Evolutionary conservation across 306 rosid genomes (phyloP), one percentile per base, ranked within the genome.

Genomic region (Senna tora): DNA sequence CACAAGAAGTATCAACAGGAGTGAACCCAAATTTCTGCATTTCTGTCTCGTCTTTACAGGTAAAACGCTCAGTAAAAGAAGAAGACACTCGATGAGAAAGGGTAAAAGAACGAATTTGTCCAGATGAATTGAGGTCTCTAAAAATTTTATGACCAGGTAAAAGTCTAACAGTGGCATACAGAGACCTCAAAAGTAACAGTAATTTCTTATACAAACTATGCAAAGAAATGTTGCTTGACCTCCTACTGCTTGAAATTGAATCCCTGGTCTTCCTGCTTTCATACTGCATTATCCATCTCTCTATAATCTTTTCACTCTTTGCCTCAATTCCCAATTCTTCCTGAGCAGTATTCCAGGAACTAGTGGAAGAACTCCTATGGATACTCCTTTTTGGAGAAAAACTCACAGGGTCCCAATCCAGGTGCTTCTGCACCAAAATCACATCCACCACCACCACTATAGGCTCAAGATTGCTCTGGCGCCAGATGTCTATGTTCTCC

Each of bases 241-340:
- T 89, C 78, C 89, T 89, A 72, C 69, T 81, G 11, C 85, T 72
- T 3, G 90, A 82, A 82, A 57, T 72, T 53, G 74, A 73, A 73
- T 87, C 88, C 78, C 81, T 85, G 20, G 65, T 69, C 70, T 79
- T 91, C 74, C 84, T 73, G 67, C 74, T 82, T 68, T 93, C 96
- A 72, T 86, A 91, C 65, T 80, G 92, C 76, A 93, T 43, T 17
- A 89, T 77, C 98, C 97, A 93, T 76, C 96, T 86, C 87, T 93
- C 98, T 25, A 93, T 60, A 77, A 90, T 84, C 87, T 71, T 90
- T 52, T 86, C 97, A 45, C 84, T 84, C 81, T 75, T 85, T 42
- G 66, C 52, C 69, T 77, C 87, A 65, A 69, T 15, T 55, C 87
- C 80, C 30, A 84, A 49, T 12, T 85, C 91, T 21, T 85, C 95